Evolutionary conservation across 2,329 filamentous ascomycete genomes (phyloP), one percentile per base, ranked within the genome.

Genomic region (Arthrobotrys conoides): DNA sequence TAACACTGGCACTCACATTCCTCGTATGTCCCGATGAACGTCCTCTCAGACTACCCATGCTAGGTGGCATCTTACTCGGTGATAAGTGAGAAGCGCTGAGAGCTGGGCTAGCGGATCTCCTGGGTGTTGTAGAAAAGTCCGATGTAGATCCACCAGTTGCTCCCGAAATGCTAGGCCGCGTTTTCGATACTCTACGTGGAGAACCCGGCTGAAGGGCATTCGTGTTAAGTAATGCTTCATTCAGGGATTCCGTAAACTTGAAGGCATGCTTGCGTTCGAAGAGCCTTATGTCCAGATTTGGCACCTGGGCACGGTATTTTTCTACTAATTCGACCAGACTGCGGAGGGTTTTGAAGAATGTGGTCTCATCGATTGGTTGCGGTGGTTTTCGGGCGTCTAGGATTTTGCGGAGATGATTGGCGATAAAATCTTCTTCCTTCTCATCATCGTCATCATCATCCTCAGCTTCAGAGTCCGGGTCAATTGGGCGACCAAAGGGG

Each of bases 261-360:
- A 88, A 86, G 44, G 87, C 86, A 63, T 86, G 84, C 79, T 87
- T 87, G 30, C 87, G 85, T 59, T 85, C 86, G 1, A 84, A 83
- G 20, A 88, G 83, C 55, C 87, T 84, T 20, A 85, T 84, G 71
- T 87, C 86, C 75, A 87, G 84, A 67, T 86, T 86, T 3, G 85
- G 84, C 6, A 88, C 84, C 33, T 85, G 84, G 36, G 82, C 81
- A 48, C 86, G 84, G 27, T 88, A 85, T 82, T 88, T 85, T 5
- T 80, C 41, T 48, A 84, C 82, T 0, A 88, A 83, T 38, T 82
- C 82, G 63, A 85, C 83, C 14, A 88, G 82, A 41, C 84, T 85
- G 12, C 83, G 80, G 59, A 87, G 83, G 2, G 88, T 79, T 16
- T 81, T 71, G 83, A 73, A 72, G 30, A 78, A 78, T 6, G 18